Evolutionary conservation across 441 rosid genomes (phyloP), one percentile per base, ranked within the genome.

Genomic region (Daphne laureola): DNA sequence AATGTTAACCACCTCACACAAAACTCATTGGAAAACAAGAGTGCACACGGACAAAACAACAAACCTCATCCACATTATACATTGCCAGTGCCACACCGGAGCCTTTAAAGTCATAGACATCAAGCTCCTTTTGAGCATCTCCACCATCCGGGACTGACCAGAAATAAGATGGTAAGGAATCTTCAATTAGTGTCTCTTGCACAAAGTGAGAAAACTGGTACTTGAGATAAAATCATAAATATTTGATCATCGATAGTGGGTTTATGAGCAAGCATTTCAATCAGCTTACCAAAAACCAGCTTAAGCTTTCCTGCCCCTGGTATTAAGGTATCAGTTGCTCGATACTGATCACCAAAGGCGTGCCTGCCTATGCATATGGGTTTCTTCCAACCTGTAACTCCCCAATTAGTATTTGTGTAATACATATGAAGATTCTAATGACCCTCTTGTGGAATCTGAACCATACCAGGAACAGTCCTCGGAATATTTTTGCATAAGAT

Each of bases 351-450:
- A 40, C 96, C 96, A 74, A 92, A 88, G 65, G 96, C 96, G 80
- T 92, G 98, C 64, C 98, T 84, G 61, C 98, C 98, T 65, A 88
- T 84, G 66, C 98, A 92, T 67, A 92, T 88, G 53, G 98, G 88
- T 64, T 86, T 92, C 77, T 67, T 84, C 96, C 96, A 88, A 68
- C 96, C 98, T 91, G 77, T 55, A 58, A 48, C 60, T 54, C 40
- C 38, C 59, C 46, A 43, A 55, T 62, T 55, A 49, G 71, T 57
- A 50, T 38, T 48, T 26, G 25, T 46, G 51, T 16, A 53, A 51
- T 58, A 60, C 53, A 9, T 59, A 41, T 49, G 12, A 58, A 11
- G 60, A 41, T 50, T 25, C 45, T 1, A 41, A 38, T 16, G 31
- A 57, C 12, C 47, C 53, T 49, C 45, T 17, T 14, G 18, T 15